Evolutionary conservation across 768 basidiomycete species (phyloP).

Genomic region (Russula lepida): DNA sequence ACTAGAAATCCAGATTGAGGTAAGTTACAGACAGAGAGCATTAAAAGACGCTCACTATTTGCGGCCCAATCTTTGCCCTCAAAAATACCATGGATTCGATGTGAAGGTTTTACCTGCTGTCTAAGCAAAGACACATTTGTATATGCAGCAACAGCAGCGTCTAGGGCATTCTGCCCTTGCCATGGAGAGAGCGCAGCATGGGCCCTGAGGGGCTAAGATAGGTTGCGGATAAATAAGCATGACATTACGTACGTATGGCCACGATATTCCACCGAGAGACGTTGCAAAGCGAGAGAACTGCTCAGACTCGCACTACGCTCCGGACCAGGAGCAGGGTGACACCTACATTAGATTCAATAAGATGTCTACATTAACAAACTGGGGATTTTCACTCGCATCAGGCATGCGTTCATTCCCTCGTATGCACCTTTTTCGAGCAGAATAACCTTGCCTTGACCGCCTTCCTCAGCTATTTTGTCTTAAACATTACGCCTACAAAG

Average conservation of each 20-base stretch:
- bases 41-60: constrained; percentile 41
- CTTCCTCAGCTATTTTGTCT: constrained; percentile 56
- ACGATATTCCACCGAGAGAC: constrained; percentile 52
- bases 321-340: constrained; percentile 75
- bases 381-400: constrained; percentile 44
- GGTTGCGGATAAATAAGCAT: background rate
- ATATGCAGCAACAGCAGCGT: constrained; percentile 83
- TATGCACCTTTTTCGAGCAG: constrained; percentile 69
- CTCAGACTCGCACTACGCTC: constrained; percentile 57
- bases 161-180: constrained; percentile 77
- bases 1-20: constrained; percentile 35
- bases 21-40: background rate
- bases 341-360: constrained; percentile 37
- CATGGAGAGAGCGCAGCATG: constrained; percentile 76
- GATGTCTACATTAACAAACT: background rate
- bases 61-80: constrained; percentile 67
- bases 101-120: constrained; percentile 71
- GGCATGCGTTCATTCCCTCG: constrained; percentile 64
- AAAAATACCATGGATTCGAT: constrained; percentile 75
- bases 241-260: constrained; percentile 55
- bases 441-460: constrained; percentile 61
- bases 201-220: constrained; percentile 36
- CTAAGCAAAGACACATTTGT: constrained; percentile 70
- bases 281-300: constrained; percentile 53
- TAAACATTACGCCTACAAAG: background rate